These are phyloP conservation scores for Gossypium trilobum DNA, from an alignment of 441 rosid genomes.

Conservation along the genomic window DNA sequence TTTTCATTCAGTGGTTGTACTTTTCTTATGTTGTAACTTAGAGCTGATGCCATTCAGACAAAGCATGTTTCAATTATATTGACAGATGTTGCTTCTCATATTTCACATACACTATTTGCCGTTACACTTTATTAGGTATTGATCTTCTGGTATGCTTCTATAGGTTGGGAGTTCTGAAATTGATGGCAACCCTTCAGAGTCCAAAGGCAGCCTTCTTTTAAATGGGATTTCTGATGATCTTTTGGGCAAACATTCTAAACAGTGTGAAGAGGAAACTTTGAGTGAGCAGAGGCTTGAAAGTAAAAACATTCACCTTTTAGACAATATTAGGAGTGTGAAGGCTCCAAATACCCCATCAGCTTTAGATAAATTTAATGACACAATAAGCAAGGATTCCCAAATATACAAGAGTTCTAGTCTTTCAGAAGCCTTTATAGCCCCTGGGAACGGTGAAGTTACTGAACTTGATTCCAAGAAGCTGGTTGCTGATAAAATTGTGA, in stretches of 20 bases:
- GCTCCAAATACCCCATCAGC: slow-evolving; percentile 28
- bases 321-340: slow-evolving; percentile 25
- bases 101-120: background rate
- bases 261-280: slow-evolving; percentile 24
- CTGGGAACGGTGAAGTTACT: slow-evolving; percentile 26
- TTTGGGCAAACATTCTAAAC: slow-evolving; percentile 23
- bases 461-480: slow-evolving; percentile 36
- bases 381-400: slow-evolving; percentile 25
- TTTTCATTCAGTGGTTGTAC: background rate
- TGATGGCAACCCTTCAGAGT: slow-evolving; percentile 37
- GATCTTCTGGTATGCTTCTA: slow-evolving; percentile 17
- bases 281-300: slow-evolving; percentile 32
- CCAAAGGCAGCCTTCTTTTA: slow-evolving; percentile 22
- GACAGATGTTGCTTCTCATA: background rate
- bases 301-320: slow-evolving; percentile 22
- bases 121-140: background rate
- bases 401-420: slow-evolving; percentile 31
- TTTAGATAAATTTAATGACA: slow-evolving; percentile 34
- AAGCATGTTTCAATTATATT: background rate
- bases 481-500: slow-evolving; percentile 29
- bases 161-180: slow-evolving; percentile 47
- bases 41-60: background rate
- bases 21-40: background rate
- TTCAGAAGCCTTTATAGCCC: slow-evolving; percentile 31
- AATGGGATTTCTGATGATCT: slow-evolving; percentile 34